phyloP scores from a whole-genome alignment of 2,329 filamentous ascomycete genomes.

The Colletotrichum cereale region DNA sequence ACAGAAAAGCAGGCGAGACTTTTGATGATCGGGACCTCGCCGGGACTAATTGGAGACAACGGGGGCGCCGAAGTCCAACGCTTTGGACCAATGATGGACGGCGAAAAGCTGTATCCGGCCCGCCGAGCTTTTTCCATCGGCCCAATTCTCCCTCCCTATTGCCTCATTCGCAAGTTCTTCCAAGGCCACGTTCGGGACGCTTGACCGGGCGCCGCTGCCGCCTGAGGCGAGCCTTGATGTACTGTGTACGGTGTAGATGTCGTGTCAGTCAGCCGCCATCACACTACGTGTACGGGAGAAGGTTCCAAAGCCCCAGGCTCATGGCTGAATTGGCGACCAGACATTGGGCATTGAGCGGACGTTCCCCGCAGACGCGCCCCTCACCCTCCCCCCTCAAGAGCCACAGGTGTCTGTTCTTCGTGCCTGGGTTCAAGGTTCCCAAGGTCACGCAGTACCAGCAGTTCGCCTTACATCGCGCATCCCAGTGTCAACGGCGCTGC shows the following conservation, averaged over 20 bases:
- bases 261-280: background rate
- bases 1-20: slow-evolving; percentile 25
- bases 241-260: background rate
- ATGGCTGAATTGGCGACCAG: slow-evolving; percentile 3
- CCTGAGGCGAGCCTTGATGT: background rate
- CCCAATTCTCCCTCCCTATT: background rate
- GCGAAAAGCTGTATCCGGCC: slow-evolving; percentile 1
- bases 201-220: slow-evolving; percentile 10
- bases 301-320: background rate
- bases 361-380: slow-evolving; percentile 9
- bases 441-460: slow-evolving; percentile 12
- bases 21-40: slow-evolving; percentile 14
- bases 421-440: slow-evolving; percentile 3
- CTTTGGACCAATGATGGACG: slow-evolving; percentile 18
- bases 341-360: background rate
- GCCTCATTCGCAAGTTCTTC: background rate
- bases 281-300: background rate
- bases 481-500: background rate
- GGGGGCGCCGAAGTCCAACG: slow-evolving; percentile 24
- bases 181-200: slow-evolving; percentile 6
- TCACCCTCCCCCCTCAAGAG: background rate
- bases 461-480: slow-evolving; percentile 22
- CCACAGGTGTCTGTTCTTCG: slow-evolving; percentile 1
- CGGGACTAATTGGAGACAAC: slow-evolving; percentile 25
- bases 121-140: slow-evolving; percentile 34